Evolutionary conservation across 805 yeast genomes (phyloP).

Genomic region (Monosporozyma solicola): DNA sequence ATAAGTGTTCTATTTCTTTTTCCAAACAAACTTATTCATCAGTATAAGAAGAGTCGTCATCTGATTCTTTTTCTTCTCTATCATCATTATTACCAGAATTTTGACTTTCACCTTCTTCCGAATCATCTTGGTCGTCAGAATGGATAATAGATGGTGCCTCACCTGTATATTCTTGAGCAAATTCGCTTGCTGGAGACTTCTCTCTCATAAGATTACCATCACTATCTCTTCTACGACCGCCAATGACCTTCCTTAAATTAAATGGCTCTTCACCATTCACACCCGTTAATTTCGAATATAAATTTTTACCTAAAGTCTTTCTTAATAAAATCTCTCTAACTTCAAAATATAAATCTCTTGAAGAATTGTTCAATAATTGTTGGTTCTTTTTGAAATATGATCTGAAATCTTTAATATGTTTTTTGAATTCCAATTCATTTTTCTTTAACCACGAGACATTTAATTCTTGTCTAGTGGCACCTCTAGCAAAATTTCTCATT

Average conservation of each 20-base stretch:
- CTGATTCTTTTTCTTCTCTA: conserved; percentile 17
- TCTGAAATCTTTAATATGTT: conserved; percentile 81
- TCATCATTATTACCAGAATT: conserved; percentile 30
- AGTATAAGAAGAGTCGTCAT: background rate
- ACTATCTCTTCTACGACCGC: conserved; percentile 3
- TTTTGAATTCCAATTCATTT: conserved; percentile 88
- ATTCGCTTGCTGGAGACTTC: conserved; percentile 28
- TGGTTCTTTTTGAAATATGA: conserved; percentile 75
- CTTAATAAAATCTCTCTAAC: conserved; percentile 56
- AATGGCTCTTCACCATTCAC: background rate
- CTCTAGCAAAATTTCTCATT: conserved; percentile 95
- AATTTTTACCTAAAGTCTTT: conserved; percentile 27
- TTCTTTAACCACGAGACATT: conserved; percentile 97
- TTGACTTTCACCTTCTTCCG: conserved; percentile 7
- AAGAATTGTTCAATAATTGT: conserved; percentile 55
- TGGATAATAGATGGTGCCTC: conserved; percentile 9
- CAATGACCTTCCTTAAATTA: background rate
- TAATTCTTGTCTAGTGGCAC: conserved; percentile 92
- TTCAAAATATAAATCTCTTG: conserved; percentile 77
- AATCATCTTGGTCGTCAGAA: conserved; percentile 15
- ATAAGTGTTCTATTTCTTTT: background rate
- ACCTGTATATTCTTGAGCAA: conserved; percentile 25
- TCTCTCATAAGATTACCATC: conserved; percentile 13
- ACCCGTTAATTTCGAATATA: conserved; percentile 25
- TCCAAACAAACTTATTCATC: background rate